These are phyloP conservation scores for Hypoxylon sp. DNA, from an alignment of 2,329 filamentous ascomycete genomes.

Conservation along the genomic window DNA sequence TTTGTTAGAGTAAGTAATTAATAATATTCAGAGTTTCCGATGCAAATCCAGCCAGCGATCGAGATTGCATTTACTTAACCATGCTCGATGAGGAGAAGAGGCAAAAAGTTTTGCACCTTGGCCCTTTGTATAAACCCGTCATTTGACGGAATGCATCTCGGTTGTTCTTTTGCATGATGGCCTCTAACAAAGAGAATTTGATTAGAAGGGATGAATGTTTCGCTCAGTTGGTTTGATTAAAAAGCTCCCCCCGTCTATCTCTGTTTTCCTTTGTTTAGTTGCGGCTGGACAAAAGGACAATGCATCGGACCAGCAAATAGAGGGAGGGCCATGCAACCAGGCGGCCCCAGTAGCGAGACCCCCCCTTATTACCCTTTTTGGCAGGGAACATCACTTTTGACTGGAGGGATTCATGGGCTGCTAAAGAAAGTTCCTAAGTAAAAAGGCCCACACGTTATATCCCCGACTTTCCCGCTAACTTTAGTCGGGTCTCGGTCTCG, in stretches of 20 bases:
- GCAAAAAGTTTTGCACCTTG: slow-evolving; percentile 12
- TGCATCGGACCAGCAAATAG: slow-evolving; percentile 38
- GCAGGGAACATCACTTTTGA: slow-evolving; percentile 29
- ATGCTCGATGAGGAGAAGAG: slow-evolving; percentile 3
- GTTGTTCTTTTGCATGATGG: slow-evolving; percentile 31
- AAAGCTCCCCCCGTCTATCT: background rate
- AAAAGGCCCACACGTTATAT: slow-evolving; percentile 52
- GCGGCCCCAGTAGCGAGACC: slow-evolving; percentile 16
- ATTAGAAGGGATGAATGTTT: slow-evolving; percentile 2
- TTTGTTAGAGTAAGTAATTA: background rate
- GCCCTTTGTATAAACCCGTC: slow-evolving; percentile 27
- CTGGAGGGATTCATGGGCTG: slow-evolving; percentile 24
- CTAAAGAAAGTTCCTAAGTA: slow-evolving; percentile 12
- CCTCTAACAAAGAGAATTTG: slow-evolving; percentile 7
- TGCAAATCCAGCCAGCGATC: slow-evolving; percentile 28
- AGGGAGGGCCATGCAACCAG: slow-evolving; percentile 5
- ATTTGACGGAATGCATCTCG: slow-evolving; percentile 16
- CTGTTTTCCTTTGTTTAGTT: slow-evolving; percentile 12
- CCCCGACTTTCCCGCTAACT: slow-evolving; percentile 28
- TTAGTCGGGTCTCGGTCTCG: slow-evolving; percentile 28
- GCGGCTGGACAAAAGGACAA: slow-evolving; percentile 44
- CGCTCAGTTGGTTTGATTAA: slow-evolving; percentile 21
- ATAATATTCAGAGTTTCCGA: slow-evolving; percentile 6
- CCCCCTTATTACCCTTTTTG: slow-evolving; percentile 40
- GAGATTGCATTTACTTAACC: slow-evolving; percentile 16